These are phyloP conservation scores for Pharnaceum exiguum DNA, from an alignment of 148 eudicot species.

Conservation along the genomic window DNA sequence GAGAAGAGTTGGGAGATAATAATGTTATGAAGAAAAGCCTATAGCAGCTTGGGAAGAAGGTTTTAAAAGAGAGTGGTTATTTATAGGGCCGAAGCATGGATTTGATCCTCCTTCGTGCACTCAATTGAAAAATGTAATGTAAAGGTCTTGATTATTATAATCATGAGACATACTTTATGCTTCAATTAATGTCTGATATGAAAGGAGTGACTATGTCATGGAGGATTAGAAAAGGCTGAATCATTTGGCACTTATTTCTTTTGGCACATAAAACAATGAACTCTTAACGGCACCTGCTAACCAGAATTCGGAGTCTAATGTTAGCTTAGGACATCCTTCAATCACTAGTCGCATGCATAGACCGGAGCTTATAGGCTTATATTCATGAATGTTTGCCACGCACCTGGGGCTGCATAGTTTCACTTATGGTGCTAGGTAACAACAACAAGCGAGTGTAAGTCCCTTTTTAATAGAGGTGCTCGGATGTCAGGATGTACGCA, in stretches of 20 bases:
- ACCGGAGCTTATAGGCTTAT: too few relatives aligned
- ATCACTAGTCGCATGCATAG: too few relatives aligned
- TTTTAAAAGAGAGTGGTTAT: constrained; percentile 25
- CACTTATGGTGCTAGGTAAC: too few relatives aligned
- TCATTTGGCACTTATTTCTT: constrained; percentile 16
- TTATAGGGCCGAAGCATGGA: constrained; percentile 23
- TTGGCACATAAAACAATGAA: constrained; percentile 15
- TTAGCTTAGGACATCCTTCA: neutral
- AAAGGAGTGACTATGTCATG: constrained; percentile 25
- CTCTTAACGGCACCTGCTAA: constrained; percentile 2
- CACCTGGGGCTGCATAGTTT: too few relatives aligned
- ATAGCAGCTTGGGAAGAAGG: constrained; percentile 10
- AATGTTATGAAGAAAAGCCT: neutral
- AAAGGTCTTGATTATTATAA: constrained; percentile 12
- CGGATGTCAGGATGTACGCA: too few relatives aligned
- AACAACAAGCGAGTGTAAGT: too few relatives aligned
- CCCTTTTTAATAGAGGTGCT: too few relatives aligned
- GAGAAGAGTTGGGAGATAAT: neutral
- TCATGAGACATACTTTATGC: constrained; percentile 11
- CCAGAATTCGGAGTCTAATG: neutral
- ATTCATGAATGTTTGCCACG: too few relatives aligned
- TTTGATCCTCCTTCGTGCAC: constrained; percentile 22
- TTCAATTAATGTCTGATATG: constrained; percentile 15
- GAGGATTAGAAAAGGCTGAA: constrained; percentile 18
- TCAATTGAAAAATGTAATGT: neutral